These are phyloP conservation scores for Glycine soja DNA, from an alignment of 306 rosid genomes.

Conservation along the genomic window DNA sequence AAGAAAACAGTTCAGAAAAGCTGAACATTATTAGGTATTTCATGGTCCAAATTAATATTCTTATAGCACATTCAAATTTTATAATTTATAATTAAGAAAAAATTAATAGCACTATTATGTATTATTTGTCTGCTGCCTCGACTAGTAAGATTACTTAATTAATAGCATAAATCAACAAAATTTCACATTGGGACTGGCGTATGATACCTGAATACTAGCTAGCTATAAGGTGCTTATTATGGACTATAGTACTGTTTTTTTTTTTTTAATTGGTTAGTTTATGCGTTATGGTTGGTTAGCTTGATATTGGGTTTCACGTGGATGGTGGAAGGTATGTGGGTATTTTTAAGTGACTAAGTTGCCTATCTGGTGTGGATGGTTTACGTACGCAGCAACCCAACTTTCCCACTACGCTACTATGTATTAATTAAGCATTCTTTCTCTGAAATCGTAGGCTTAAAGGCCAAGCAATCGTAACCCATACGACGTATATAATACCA, in stretches of 20 bases:
- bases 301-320: constrained; percentile 42
- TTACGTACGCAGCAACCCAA: background rate
- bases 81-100: no score
- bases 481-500: constrained; percentile 23
- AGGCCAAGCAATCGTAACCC: constrained; percentile 56
- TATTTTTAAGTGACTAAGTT: constrained; percentile 29
- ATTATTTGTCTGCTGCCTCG: background rate
- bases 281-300: constrained; percentile 12
- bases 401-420: background rate
- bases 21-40: background rate
- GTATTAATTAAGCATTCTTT: constrained; percentile 20
- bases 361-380: constrained; percentile 20
- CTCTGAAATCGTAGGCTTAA: constrained; percentile 55
- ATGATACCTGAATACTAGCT: background rate
- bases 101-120: no score
- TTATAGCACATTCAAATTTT: no score
- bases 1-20: background rate
- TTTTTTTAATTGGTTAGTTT: background rate
- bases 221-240: background rate
- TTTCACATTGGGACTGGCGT: constrained; percentile 18
- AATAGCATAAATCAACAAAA: background rate
- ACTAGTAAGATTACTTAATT: constrained; percentile 4
- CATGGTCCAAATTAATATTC: background rate
- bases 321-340: constrained; percentile 47
- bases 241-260: no score